A percentile compares a stretch with the other conserved stretches of the same genome.
phyloP scores from a whole-genome alignment of 2,329 filamentous ascomycete genomes.

The Aspergillus latus region DNA sequence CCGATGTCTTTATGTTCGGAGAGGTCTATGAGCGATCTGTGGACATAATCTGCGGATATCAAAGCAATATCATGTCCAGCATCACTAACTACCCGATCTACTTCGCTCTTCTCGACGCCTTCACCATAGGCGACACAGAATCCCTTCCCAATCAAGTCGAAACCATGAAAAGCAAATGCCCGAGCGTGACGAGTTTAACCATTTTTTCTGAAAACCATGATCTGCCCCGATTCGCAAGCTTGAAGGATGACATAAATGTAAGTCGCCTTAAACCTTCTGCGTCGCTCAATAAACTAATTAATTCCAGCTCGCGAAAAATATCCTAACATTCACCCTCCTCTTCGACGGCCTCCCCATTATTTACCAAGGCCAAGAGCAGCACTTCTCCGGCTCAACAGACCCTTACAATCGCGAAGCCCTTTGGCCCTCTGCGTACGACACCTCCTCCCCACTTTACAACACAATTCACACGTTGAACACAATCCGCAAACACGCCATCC shows the following conservation, averaged over 20 bases:
- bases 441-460: conserved; percentile 40
- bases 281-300: background rate
- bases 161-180: conserved; percentile 28
- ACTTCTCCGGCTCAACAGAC: conserved; percentile 49
- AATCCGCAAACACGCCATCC: conserved; percentile 44
- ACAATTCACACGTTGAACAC: conserved; percentile 41
- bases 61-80: conserved; percentile 44
- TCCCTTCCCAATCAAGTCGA: conserved; percentile 28
- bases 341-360: conserved; percentile 62
- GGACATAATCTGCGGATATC: conserved; percentile 43
- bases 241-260: conserved; percentile 50
- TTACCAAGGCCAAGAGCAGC: conserved; percentile 67
- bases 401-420: conserved; percentile 57
- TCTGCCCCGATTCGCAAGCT: conserved; percentile 53
- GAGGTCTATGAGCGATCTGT: conserved; percentile 45
- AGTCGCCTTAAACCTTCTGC: background rate
- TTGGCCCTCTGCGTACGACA: conserved; percentile 54
- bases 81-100: conserved; percentile 51
- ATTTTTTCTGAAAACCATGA: conserved; percentile 63
- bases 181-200: conserved; percentile 48
- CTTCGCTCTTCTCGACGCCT: conserved; percentile 36
- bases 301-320: conserved; percentile 56
- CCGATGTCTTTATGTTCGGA: conserved; percentile 47
- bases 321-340: conserved; percentile 62
- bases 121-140: conserved; percentile 33